Conservation (phyloP, 2,329 filamentous ascomycete species). For the Curvularia hawaiiensis region DNA sequence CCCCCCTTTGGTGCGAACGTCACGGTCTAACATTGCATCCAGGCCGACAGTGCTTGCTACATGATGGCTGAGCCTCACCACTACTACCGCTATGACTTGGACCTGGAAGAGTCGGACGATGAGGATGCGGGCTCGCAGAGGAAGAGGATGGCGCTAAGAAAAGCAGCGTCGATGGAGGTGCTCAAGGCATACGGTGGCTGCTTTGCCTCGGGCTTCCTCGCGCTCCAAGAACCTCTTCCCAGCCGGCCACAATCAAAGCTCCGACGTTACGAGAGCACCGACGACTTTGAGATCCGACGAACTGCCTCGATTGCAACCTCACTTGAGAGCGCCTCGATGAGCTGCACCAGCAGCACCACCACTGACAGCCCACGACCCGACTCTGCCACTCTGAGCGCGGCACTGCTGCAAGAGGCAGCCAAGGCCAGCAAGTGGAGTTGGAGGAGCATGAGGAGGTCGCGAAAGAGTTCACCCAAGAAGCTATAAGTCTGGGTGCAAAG, state of each 20-base stretch:
- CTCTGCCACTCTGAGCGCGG: slow-evolving; percentile 37
- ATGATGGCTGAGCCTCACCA: slow-evolving; percentile 20
- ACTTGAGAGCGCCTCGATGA: slow-evolving; percentile 18
- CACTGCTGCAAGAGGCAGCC: slow-evolving; percentile 20
- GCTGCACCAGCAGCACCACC: slow-evolving; percentile 14
- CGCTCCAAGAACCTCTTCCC: slow-evolving; percentile 30
- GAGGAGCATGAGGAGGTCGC: slow-evolving; percentile 29
- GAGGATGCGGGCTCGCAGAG: slow-evolving; percentile 24
- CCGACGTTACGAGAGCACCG: slow-evolving; percentile 27
- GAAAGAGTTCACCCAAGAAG: slow-evolving; percentile 12
- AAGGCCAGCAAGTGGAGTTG: slow-evolving; percentile 28
- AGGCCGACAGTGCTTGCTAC: slow-evolving; percentile 16
- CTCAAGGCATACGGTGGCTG: slow-evolving; percentile 41
- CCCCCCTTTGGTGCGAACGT: neutral
- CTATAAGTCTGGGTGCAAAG: neutral
- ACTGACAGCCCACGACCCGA: slow-evolving; percentile 37
- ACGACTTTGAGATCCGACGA: slow-evolving; percentile 31
- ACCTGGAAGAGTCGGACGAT: slow-evolving; percentile 30
- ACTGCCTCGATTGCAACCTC: slow-evolving; percentile 33
- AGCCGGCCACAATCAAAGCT: slow-evolving; percentile 27
- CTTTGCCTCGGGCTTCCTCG: slow-evolving; percentile 39
- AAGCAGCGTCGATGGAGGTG: slow-evolving; percentile 35
- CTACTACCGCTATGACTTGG: slow-evolving; percentile 27
- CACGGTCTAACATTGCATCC: slow-evolving; percentile 10
- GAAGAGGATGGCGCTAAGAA: slow-evolving; percentile 28